These are phyloP conservation scores for Colletotrichum cordylinicola DNA, from an alignment of 2,329 filamentous ascomycete species.

Conservation along the genomic window DNA sequence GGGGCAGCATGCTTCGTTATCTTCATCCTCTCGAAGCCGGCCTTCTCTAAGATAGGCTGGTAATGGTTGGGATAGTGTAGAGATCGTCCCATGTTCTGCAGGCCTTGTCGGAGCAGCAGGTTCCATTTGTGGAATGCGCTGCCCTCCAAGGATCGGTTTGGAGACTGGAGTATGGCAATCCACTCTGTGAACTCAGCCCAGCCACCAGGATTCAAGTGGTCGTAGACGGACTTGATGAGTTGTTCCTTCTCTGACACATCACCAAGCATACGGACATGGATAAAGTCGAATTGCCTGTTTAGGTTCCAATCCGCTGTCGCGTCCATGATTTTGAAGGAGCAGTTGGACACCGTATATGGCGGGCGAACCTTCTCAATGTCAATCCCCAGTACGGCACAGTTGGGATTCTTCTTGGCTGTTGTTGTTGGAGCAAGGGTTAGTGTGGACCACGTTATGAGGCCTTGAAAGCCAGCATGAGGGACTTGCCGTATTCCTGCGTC, in stretches of 20 bases:
- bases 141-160: conserved; percentile 35
- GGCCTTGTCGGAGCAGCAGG: conserved; percentile 29
- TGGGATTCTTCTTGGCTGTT: conserved; percentile 29
- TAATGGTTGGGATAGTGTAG: conserved; percentile 31
- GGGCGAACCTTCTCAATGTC: conserved; percentile 34
- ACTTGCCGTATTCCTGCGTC: conserved; percentile 28
- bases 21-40: conserved; percentile 29
- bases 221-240: conserved; percentile 32
- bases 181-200: conserved; percentile 39
- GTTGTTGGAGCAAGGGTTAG: not conserved
- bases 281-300: conserved; percentile 31
- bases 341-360: conserved; percentile 30
- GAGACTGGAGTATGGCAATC: conserved; percentile 33
- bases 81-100: conserved; percentile 34
- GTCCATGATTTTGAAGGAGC: conserved; percentile 32
- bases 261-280: conserved; percentile 37
- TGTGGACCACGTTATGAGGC: not conserved
- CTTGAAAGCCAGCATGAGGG: not conserved
- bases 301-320: conserved; percentile 31
- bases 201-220: conserved; percentile 29
- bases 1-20: conserved; percentile 32
- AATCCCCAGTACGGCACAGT: conserved; percentile 31
- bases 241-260: conserved; percentile 30
- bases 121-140: conserved; percentile 36
- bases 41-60: conserved; percentile 26